Evolutionary conservation across 2,329 filamentous ascomycete genomes (phyloP).

Genomic region (Colletotrichum euphorbiae): DNA sequence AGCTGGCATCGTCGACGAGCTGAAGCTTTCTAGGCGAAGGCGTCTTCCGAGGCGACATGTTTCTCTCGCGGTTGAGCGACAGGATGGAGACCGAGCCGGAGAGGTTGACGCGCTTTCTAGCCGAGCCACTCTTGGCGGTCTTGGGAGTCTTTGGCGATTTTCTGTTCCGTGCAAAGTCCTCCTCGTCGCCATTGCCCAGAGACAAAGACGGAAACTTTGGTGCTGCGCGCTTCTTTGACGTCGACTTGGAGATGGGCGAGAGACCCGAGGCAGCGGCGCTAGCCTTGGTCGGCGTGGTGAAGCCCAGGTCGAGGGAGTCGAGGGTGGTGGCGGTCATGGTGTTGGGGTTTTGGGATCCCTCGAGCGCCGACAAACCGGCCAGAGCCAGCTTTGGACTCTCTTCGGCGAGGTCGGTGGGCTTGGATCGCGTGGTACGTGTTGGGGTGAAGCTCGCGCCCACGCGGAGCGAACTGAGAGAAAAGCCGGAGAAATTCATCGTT

Average conservation of each 20-base stretch:
- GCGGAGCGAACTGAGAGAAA: conserved; percentile 5
- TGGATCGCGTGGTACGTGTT: not conserved
- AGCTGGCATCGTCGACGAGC: conserved; percentile 25
- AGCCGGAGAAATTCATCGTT: conserved; percentile 15
- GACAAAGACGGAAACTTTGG: conserved; percentile 15
- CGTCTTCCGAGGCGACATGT: conserved; percentile 4
- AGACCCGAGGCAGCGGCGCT: not conserved
- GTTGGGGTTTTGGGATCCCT: conserved; percentile 10
- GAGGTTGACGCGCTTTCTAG: conserved; percentile 1
- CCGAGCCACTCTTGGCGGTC: conserved; percentile 22
- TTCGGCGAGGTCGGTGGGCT: not conserved
- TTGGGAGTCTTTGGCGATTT: not conserved
- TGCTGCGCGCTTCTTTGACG: conserved; percentile 24
- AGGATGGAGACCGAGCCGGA: not conserved
- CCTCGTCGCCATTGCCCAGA: not conserved
- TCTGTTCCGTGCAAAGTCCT: not conserved
- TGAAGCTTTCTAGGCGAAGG: conserved; percentile 13
- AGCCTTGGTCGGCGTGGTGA: conserved; percentile 34
- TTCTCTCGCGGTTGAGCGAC: not conserved
- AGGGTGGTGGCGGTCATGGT: conserved; percentile 1
- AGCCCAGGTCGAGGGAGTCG: conserved; percentile 11
- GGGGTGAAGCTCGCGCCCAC: not conserved
- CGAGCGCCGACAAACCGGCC: conserved; percentile 7
- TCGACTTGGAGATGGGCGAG: conserved; percentile 28
- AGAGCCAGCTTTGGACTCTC: conserved; percentile 20